These are phyloP conservation scores for Microdochium trichocladiopsis DNA, from an alignment of 2,329 filamentous ascomycete genomes.

Conservation along the genomic window DNA sequence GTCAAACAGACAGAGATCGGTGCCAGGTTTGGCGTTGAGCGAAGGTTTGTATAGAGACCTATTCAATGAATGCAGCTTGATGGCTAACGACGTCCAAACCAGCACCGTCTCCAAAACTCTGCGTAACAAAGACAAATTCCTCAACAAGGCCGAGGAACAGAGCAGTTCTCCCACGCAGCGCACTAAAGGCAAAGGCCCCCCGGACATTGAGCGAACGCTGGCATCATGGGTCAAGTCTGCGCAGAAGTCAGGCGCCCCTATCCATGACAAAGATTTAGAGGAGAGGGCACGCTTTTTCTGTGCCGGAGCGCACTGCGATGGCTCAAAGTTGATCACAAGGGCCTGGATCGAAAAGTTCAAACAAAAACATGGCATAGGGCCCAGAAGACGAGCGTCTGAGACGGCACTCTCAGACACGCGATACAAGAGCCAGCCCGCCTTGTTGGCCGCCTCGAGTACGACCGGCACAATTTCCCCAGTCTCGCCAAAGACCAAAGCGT, in stretches of 20 bases:
- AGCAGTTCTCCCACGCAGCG: conserved; percentile 75
- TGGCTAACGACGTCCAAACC: conserved; percentile 6
- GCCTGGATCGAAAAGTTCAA: conserved; percentile 92
- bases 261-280: conserved; percentile 75
- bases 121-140: conserved; percentile 89
- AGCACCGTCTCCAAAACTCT: conserved; percentile 99
- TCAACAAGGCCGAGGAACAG: conserved; percentile 67
- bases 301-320: conserved; percentile 66
- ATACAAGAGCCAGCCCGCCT: conserved; percentile 44
- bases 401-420: conserved; percentile 65
- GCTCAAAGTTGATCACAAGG: conserved; percentile 26
- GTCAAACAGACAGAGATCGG: conserved; percentile 97
- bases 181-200: conserved; percentile 70
- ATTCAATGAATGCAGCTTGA: conserved; percentile 4
- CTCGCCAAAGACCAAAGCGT: conserved; percentile 60
- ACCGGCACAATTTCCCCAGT: conserved; percentile 64
- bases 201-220: conserved; percentile 87
- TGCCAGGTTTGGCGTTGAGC: conserved; percentile 88
- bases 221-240: conserved; percentile 81
- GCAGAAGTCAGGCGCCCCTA: conserved; percentile 64
- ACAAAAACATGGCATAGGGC: conserved; percentile 64
- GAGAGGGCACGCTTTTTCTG: conserved; percentile 79
- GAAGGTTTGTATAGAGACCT: conserved; percentile 85
- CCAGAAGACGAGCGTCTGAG: conserved; percentile 48
- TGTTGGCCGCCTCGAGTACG: conserved; percentile 51